These are phyloP conservation scores for Dittrichia graveolens DNA, from an alignment of 129 eudicot genomes.

Conservation along the genomic window DNA sequence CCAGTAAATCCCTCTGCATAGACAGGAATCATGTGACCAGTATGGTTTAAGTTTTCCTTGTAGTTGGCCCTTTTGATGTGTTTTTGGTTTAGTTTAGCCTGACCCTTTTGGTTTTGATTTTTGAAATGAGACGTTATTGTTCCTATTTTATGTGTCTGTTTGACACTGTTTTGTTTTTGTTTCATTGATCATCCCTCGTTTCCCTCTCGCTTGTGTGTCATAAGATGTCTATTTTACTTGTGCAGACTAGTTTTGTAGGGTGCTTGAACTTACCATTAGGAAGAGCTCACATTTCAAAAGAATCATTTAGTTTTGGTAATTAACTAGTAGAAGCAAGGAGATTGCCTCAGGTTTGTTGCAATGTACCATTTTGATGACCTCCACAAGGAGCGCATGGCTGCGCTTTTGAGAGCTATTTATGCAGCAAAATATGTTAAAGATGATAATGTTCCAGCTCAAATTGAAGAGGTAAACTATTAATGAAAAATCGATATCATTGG, in stretches of 20 bases:
- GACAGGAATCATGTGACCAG: too few relatives aligned
- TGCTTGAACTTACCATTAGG: not conserved
- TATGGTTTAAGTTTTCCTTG: too few relatives aligned
- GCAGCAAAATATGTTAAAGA: slow-evolving; percentile 47
- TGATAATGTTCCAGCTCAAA: slow-evolving; percentile 64
- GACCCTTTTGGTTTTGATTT: too few relatives aligned
- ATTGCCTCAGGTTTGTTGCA: slow-evolving; percentile 7
- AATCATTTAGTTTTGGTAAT: slow-evolving; percentile 2
- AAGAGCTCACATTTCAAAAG: slow-evolving; percentile 10
- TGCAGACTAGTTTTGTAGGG: slow-evolving; percentile 16
- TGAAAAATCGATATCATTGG: not conserved
- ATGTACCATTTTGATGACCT: slow-evolving; percentile 48
- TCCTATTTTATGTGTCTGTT: too few relatives aligned
- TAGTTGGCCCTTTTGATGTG: not conserved
- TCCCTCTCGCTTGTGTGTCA: not conserved
- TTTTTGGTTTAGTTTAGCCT: too few relatives aligned
- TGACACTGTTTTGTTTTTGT: not conserved
- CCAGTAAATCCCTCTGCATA: too few relatives aligned
- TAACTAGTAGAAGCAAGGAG: not conserved
- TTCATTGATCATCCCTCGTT: not conserved
- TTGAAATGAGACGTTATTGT: too few relatives aligned
- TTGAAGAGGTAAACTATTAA: slow-evolving; percentile 70
- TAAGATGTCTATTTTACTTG: slow-evolving; percentile 5
- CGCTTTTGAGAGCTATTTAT: slow-evolving; percentile 48
- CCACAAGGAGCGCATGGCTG: slow-evolving; percentile 49